Percentiles rank a stretch among this genome's conserved stretches.
Conservation (phyloP, 2,329 filamentous ascomycete genomes). For the Arachnomyces sp. region DNA sequence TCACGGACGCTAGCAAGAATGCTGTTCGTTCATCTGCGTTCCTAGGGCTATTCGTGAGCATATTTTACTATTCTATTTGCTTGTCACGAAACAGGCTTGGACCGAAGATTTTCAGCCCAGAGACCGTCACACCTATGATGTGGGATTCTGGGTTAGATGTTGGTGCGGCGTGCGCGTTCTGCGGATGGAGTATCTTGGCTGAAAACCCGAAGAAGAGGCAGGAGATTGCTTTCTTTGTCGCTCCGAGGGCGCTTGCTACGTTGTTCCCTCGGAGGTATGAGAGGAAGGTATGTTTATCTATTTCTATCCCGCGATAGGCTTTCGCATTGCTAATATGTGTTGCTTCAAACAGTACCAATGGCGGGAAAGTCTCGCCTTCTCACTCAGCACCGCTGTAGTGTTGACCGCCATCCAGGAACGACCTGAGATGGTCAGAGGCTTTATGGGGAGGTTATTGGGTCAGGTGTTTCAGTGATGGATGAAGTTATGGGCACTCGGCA, state of each 20-base stretch:
- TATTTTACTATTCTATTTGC: conserved; percentile 83
- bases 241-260: conserved; percentile 67
- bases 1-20: conserved; percentile 48
- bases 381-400: conserved; percentile 60
- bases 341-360: conserved; percentile 48
- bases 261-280: conserved; percentile 63
- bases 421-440: conserved; percentile 55
- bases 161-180: conserved; percentile 61
- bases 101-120: conserved; percentile 55
- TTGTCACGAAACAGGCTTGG: conserved; percentile 65
- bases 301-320: conserved; percentile 10
- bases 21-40: conserved; percentile 67
- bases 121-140: conserved; percentile 45
- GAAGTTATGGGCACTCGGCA: background rate
- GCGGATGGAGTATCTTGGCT: conserved; percentile 72
- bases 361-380: conserved; percentile 59
- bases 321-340: conserved; percentile 14
- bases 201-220: conserved; percentile 58
- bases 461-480: conserved; percentile 34
- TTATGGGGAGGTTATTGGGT: conserved; percentile 55
- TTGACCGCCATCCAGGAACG: conserved; percentile 59
- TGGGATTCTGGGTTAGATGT: conserved; percentile 59
- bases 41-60: conserved; percentile 64
- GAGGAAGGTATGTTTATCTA: conserved; percentile 29
- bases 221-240: conserved; percentile 73